Conservation (phyloP, 352 stramenopile species). For the Pythium volutum region DNA sequence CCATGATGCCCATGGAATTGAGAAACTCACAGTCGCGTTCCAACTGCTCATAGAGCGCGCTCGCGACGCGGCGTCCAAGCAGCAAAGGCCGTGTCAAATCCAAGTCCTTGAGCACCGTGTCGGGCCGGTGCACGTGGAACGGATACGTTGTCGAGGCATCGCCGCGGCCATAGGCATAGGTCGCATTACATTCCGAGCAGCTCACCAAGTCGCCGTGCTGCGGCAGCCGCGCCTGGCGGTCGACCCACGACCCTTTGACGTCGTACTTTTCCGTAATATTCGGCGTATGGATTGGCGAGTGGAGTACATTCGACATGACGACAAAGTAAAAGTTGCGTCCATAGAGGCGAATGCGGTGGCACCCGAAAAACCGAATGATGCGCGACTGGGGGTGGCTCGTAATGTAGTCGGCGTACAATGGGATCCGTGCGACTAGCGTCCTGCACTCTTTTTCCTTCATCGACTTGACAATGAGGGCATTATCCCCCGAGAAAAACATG, state of each 20-base stretch:
- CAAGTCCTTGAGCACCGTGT: constrained; percentile 71
- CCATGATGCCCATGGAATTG: constrained; percentile 70
- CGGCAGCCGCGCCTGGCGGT: constrained; percentile 47
- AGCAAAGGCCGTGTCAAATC: constrained; percentile 49
- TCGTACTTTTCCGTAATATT: constrained; percentile 76
- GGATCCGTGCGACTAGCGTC: constrained; percentile 69
- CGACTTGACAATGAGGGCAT: constrained; percentile 89
- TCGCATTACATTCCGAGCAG: constrained; percentile 63
- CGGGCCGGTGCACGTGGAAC: constrained; percentile 56
- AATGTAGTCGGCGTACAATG: constrained; percentile 64
- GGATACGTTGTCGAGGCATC: constrained; percentile 30
- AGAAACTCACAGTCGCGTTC: constrained; percentile 62
- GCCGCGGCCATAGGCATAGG: constrained; percentile 38
- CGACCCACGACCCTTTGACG: constrained; percentile 73
- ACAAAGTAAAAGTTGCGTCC: constrained; percentile 80
- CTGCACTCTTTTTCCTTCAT: constrained; percentile 74
- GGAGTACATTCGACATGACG: constrained; percentile 79
- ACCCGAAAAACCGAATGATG: constrained; percentile 86
- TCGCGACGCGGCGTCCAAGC: constrained; percentile 30
- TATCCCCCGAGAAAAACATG: constrained; percentile 90
- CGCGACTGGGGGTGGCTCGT: constrained; percentile 53
- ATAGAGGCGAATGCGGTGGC: constrained; percentile 77
- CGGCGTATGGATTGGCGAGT: constrained; percentile 48
- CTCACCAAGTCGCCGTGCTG: constrained; percentile 54
- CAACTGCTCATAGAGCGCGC: constrained; percentile 47